Conservation (phyloP, 2,329 filamentous ascomycete species). For the Pseudocercospora crystallina region DNA sequence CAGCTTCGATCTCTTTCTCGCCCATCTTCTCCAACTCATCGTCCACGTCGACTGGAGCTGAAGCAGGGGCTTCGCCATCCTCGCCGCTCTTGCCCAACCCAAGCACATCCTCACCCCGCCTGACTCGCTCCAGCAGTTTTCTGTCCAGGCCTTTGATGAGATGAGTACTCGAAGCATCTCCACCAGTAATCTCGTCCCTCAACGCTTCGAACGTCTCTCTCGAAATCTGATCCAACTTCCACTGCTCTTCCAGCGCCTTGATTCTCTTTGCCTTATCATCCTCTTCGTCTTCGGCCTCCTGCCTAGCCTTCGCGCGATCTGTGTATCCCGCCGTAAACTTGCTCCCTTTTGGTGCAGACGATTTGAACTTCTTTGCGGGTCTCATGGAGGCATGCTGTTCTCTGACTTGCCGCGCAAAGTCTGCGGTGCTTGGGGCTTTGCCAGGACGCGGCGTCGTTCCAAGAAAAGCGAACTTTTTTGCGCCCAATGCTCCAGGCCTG, state of each 20-base stretch:
- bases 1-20: conserved; percentile 67
- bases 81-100: conserved; percentile 39
- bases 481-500: conserved; percentile 38
- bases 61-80: conserved; percentile 20
- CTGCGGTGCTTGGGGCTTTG: conserved; percentile 45
- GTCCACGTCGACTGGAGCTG: conserved; percentile 36
- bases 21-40: conserved; percentile 55
- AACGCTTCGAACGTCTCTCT: conserved; percentile 73
- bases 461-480: conserved; percentile 51
- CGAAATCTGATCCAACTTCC: conserved; percentile 83
- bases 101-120: conserved; percentile 62
- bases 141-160: conserved; percentile 90
- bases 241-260: conserved; percentile 74
- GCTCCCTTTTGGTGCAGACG: conserved; percentile 75
- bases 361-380: conserved; percentile 68
- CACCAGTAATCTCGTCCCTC: conserved; percentile 74
- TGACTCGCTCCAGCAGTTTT: conserved; percentile 69
- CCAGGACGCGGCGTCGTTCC: conserved; percentile 89
- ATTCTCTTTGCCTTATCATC: conserved; percentile 65
- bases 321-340: conserved; percentile 78
- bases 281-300: conserved; percentile 50
- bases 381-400: conserved; percentile 61
- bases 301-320: conserved; percentile 71
- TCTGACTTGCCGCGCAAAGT: conserved; percentile 82
- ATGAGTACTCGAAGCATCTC: conserved; percentile 77